A percentile compares a stretch with the other conserved stretches of the same genome.
These are phyloP conservation scores for Penicillium sp. DNA, from an alignment of 2,329 filamentous ascomycete species.

Conservation along the genomic window DNA sequence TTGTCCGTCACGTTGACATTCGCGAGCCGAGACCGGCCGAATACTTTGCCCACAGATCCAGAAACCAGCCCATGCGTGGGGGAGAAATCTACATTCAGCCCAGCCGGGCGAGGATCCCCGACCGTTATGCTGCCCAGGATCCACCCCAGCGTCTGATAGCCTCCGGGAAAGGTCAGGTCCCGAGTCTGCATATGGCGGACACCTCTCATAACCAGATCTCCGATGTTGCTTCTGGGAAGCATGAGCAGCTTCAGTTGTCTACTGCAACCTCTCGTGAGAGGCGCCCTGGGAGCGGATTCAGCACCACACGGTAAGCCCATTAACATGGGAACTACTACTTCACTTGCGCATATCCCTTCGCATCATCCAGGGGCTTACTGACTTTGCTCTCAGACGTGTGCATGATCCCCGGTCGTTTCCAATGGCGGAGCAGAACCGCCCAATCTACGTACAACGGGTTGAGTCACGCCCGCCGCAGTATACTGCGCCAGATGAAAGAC, in stretches of 20 bases:
- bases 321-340: conserved; percentile 7
- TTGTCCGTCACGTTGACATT: conserved; percentile 35
- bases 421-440: conserved; percentile 22
- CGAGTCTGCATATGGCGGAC: conserved; percentile 11
- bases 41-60: conserved; percentile 18
- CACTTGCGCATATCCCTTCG: conserved; percentile 2
- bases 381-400: conserved; percentile 11
- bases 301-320: conserved; percentile 21
- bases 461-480: conserved; percentile 20
- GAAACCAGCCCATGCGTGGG: conserved; percentile 13
- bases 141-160: conserved; percentile 12
- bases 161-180: conserved; percentile 12
- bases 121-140: conserved; percentile 17
- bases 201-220: conserved; percentile 17
- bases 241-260: conserved; percentile 9
- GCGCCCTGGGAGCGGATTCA: conserved; percentile 17
- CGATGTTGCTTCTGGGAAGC: conserved; percentile 9
- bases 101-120: conserved; percentile 10
- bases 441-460: conserved; percentile 24
- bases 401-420: conserved; percentile 19
- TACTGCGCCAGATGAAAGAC: conserved; percentile 21
- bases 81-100: conserved; percentile 18
- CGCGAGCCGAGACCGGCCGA: conserved; percentile 24
- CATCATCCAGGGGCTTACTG: not conserved
- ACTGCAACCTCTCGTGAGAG: conserved; percentile 15